Evolutionary conservation across 2,329 filamentous ascomycete genomes (phyloP).

Genomic region (Colletotrichum sansevieriae): DNA sequence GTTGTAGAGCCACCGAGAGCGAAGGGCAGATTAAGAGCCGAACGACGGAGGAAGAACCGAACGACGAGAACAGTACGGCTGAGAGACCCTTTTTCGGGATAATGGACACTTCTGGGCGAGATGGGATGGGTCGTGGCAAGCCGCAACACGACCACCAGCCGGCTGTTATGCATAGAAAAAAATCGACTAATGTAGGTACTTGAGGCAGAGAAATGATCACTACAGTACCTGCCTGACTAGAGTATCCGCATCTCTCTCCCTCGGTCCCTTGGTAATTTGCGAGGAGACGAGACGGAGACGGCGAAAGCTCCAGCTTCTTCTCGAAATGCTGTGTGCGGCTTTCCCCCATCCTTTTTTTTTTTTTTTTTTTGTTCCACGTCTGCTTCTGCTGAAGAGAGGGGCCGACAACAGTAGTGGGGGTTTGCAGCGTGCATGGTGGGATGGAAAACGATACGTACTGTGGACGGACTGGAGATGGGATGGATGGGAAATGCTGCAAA

Average conservation of each 20-base stretch:
- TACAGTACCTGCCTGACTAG: background rate
- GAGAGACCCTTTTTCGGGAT: constrained; percentile 25
- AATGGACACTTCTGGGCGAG: background rate
- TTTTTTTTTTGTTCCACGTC: background rate
- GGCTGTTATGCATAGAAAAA: background rate
- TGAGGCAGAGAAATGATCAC: background rate
- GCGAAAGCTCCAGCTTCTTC: background rate
- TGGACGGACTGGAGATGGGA: constrained; percentile 18
- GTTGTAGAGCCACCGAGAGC: background rate
- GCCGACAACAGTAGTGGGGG: constrained; percentile 33
- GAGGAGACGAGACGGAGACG: background rate
- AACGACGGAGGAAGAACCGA: constrained; percentile 12
- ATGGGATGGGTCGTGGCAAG: constrained; percentile 4
- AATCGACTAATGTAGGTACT: constrained; percentile 2
- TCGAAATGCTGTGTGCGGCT: background rate
- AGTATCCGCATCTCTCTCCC: background rate
- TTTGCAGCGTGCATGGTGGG: constrained; percentile 35
- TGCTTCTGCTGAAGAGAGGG: constrained; percentile 24
- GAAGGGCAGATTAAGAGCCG: constrained; percentile 7
- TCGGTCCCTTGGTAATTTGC: constrained; percentile 23
- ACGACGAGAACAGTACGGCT: constrained; percentile 22
- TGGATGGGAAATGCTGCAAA: constrained; percentile 7
- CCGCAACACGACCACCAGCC: constrained; percentile 17
- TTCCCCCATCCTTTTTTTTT: background rate
- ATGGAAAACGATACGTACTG: constrained; percentile 30